phyloP scores from a whole-genome alignment of 2,329 filamentous ascomycete genomes.

The Fusarium paranaense region DNA sequence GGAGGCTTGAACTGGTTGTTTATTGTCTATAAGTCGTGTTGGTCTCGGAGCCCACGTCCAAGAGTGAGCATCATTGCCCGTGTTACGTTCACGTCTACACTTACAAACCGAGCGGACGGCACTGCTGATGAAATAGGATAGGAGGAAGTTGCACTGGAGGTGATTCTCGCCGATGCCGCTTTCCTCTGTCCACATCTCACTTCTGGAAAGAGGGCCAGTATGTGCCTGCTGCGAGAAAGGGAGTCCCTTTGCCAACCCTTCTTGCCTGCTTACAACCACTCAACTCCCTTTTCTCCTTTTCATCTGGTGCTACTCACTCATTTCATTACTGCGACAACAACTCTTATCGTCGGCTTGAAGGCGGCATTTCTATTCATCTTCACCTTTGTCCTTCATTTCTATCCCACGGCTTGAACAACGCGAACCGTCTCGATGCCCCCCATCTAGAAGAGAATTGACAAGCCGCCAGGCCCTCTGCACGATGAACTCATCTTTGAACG shows the following conservation, averaged over 20 bases:
- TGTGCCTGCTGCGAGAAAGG: not conserved
- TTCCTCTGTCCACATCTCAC: not conserved
- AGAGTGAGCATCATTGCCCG: not conserved
- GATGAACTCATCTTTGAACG: slow-evolving; percentile 28
- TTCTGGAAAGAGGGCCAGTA: not conserved
- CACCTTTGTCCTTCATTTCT: not conserved
- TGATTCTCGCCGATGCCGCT: not conserved
- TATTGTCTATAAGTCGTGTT: not conserved
- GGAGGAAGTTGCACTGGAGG: not conserved
- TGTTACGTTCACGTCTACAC: not conserved
- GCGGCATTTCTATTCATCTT: not conserved
- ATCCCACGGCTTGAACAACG: not conserved
- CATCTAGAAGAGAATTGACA: not conserved
- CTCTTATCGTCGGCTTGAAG: not conserved
- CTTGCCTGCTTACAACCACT: not conserved
- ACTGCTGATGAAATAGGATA: not conserved
- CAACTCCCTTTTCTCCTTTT: not conserved
- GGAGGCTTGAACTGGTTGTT: not conserved
- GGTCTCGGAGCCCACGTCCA: not conserved
- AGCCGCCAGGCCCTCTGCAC: not conserved
- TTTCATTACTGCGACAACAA: not conserved
- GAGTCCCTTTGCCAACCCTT: no score
- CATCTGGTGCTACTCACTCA: not conserved
- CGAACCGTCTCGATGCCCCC: not conserved
- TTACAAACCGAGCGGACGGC: not conserved